Evolutionary conservation across 345 rosid species (phyloP), one percentile per base, ranked within the genome.

Genomic region (Eucalyptus tenuipes): DNA sequence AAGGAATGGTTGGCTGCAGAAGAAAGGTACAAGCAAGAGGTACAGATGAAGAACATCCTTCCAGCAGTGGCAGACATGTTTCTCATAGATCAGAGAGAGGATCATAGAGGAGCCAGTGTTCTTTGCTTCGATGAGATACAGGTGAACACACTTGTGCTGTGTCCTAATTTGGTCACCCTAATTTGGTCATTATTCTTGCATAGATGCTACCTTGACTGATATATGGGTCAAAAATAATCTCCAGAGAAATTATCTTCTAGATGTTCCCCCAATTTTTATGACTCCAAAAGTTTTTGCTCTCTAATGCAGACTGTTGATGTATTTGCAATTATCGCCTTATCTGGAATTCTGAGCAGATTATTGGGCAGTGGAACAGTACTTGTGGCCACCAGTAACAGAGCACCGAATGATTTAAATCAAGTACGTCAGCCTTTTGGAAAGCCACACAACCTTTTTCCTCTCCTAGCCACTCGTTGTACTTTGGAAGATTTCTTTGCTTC

Each of bases 91-190:
- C 92, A 90, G 53, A 92, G 94, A 88, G 92, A 92, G 90, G 92
- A 89, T 90, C 90, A 91, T 91, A 92, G 90, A 86, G 99, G 99
- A 89, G 99, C 98, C 24, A 96, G 96, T 87, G 81, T 96, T 90
- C 98, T 96, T 91, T 96, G 99, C 92, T 97, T 97, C 88, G 99
- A 96, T 93, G 98, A 96, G 93, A 96, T 97, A 91, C 99, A 97
- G 97, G 99, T 96, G 91, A 75, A 40, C 29, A 2, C 47, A 20
- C 84, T 75, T 75, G 84, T 40, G 47, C 47, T 40, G 29, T 75
- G 84, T 75, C 84, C 84, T 75, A 75, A 75, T 75, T 75, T 37
- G 81, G 81, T 37, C 45, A 71, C 5, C 81, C 81, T 71, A 71
- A 71, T 71, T 71, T 37, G 84, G 47, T 75, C 47, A 75, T 40